Evolutionary conservation across 2,329 filamentous ascomycete species (phyloP).

Genomic region (Pestalotiopsis sp.): DNA sequence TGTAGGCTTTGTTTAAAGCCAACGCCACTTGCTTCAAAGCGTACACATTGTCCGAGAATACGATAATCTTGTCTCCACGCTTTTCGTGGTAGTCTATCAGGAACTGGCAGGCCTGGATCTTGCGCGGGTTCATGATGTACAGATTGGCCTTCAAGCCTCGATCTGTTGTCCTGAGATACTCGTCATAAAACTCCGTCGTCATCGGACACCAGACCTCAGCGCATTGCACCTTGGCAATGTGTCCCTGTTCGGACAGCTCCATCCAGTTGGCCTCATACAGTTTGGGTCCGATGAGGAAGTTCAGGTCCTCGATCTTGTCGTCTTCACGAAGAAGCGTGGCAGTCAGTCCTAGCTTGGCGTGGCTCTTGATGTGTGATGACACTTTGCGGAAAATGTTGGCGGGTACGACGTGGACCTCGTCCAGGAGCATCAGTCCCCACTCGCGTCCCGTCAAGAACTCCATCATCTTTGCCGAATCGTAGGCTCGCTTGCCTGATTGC

Average conservation of each 20-base stretch:
- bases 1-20: constrained; percentile 84
- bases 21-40: constrained; percentile 84
- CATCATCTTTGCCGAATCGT: constrained; percentile 98
- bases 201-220: constrained; percentile 99
- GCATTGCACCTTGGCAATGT: constrained; percentile 96
- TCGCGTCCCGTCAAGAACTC: constrained; percentile 85
- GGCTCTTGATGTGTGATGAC: constrained; percentile 88
- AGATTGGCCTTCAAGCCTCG: constrained; percentile 50
- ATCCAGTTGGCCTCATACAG: constrained; percentile 99
- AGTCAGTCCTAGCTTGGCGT: constrained; percentile 92
- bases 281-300: constrained; percentile 96
- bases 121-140: constrained; percentile 96
- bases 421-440: constrained; percentile 96
- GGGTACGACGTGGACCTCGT: constrained; percentile 97
- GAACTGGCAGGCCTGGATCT: constrained; percentile 96
- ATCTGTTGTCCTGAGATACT: constrained; percentile 68
- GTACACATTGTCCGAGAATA: constrained; percentile 97
- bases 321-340: constrained; percentile 94
- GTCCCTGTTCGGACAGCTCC: constrained; percentile 93
- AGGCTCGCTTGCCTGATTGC: constrained; percentile 80
- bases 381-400: constrained; percentile 96
- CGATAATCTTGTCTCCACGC: constrained; percentile 95
- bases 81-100: constrained; percentile 98
- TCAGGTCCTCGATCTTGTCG: constrained; percentile 96
- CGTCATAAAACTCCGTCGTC: constrained; percentile 96